Evolutionary conservation across 306 rosid species (phyloP).

Genomic region (Cucumis melo): DNA sequence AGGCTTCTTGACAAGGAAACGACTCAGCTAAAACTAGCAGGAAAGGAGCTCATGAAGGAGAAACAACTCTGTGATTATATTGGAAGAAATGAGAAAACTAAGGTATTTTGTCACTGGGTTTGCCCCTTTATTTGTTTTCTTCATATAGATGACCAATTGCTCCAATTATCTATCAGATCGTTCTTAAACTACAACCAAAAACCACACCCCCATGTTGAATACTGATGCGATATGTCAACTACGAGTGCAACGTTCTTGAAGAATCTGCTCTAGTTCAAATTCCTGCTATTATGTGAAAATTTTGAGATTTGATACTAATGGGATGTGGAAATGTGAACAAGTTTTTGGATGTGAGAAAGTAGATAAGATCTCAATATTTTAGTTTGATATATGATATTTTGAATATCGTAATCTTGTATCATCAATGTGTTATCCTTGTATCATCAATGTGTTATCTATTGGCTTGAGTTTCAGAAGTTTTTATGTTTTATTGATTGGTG

Average conservation of each 20-base stretch:
- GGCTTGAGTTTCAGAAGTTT: too few species aligned
- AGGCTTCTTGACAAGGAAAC: background rate
- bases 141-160: too few species aligned
- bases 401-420: too few species aligned
- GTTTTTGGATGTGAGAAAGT: background rate
- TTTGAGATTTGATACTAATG: background rate
- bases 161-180: background rate
- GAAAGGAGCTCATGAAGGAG: background rate
- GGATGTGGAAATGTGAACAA: background rate
- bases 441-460: too few species aligned
- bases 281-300: background rate
- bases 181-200: background rate
- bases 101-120: background rate
- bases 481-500: too few species aligned
- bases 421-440: too few species aligned
- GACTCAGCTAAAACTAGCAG: constrained; percentile 6
- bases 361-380: background rate
- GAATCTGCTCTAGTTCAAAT: background rate
- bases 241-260: background rate
- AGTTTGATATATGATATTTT: background rate
- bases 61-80: constrained; percentile 8
- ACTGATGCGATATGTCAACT: background rate
- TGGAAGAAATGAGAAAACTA: constrained; percentile 14
- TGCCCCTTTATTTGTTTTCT: background rate
- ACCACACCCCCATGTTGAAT: background rate